Evolutionary conservation across 1,284 basidiomycete species (phyloP), one percentile per base, ranked within the genome.

Genomic region (Cystobasidium slooffiae): DNA sequence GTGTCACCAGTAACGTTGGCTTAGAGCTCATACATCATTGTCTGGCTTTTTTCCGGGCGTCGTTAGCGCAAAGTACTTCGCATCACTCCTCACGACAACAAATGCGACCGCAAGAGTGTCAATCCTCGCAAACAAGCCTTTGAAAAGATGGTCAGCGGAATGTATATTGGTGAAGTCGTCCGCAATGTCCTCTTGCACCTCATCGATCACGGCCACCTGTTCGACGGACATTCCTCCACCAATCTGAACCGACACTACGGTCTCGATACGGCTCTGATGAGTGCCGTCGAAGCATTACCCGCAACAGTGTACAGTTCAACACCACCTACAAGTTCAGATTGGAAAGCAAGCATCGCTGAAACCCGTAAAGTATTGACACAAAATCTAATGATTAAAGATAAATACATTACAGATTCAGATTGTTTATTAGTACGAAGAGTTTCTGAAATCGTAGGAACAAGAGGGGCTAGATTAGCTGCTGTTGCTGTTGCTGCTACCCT

Each of bases 81-180:
- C 5, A 88, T 90, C 7, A 97, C 96, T 0, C 88, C 91, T n/a
- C 97, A 89, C 80, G 96, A 99, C 84, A 95, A 93, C 84, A 88
- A 91, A 78, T 85, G 98, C 24, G 96, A 99, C 82, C 89, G 97
- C 70, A 88, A 91, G 80, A 93, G 91, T 64, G 97, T 98, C 83
- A 97, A 98, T 80, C 94, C 94, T 66, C 87, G 89, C 68, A 92
- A 90, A 81, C 96, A 99, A 83, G 91, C 91, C 1, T 99, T 95
- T 81, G 97, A 99, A 83, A 99, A 99, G 85, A 94, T 97, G 85
- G 92, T 99, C 78, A 97, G 94, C 2, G 97, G 97, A 75, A 98
- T 99, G 95, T 98, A 99, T 83, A 88, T 98, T 51, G 96, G 96
- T 74, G 96, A 99, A 84, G 88, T 98, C 77, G 88, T 90, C 22